Evolutionary conservation across 73 alveolate species (phyloP).

Genomic region (Paramecium bursaria): DNA sequence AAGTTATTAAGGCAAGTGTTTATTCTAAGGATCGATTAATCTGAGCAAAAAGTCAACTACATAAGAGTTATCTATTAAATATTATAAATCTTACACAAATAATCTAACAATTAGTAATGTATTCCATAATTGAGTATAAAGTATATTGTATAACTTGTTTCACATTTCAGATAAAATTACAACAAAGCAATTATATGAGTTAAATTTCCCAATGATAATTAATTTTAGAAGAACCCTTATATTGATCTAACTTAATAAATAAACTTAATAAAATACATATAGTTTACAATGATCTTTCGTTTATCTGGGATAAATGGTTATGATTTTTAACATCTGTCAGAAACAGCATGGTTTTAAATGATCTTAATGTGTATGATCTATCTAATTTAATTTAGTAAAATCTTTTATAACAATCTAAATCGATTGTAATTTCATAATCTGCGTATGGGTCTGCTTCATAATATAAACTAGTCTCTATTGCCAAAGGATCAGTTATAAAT

Average conservation of each 20-base stretch:
- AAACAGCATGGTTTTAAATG: slow-evolving; percentile 27
- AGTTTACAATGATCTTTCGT: background rate
- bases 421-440: background rate
- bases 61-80: slow-evolving; percentile 37
- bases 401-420: background rate
- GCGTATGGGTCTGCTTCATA: slow-evolving; percentile 27
- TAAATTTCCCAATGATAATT: slow-evolving; percentile 4
- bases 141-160: slow-evolving; percentile 41
- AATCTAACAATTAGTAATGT: slow-evolving; percentile 20
- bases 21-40: slow-evolving; percentile 11
- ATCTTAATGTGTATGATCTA: slow-evolving; percentile 26
- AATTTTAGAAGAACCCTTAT: background rate
- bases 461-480: slow-evolving; percentile 10
- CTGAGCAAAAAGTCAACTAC: slow-evolving; percentile 25
- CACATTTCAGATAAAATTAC: slow-evolving; percentile 48
- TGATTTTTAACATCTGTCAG: slow-evolving; percentile 33
- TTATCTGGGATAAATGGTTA: background rate
- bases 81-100: slow-evolving; percentile 2
- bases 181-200: slow-evolving; percentile 37
- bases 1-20: background rate
- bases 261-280: background rate
- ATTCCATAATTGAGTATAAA: slow-evolving; percentile 24
- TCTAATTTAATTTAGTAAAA: slow-evolving; percentile 31
- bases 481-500: slow-evolving; percentile 42
- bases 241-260: slow-evolving; percentile 15